These are phyloP conservation scores for Pseudogymnoascus sp. DNA, from an alignment of 2,329 filamentous ascomycete species.

Conservation along the genomic window DNA sequence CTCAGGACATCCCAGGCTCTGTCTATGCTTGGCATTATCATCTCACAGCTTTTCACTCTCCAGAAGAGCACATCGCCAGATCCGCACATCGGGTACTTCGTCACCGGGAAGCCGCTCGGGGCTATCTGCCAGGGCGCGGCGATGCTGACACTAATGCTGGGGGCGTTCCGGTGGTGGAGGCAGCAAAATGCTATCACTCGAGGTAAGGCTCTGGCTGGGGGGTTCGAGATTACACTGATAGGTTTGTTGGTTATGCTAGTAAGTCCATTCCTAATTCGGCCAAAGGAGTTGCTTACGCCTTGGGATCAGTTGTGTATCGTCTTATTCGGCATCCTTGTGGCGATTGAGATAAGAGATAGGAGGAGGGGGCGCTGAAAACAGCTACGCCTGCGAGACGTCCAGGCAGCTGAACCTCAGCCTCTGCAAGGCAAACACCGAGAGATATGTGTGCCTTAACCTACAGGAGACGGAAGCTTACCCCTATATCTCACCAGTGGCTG, in stretches of 20 bases:
- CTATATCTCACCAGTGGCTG: neutral
- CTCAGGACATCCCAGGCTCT: conserved; percentile 62
- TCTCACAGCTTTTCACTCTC: conserved; percentile 60
- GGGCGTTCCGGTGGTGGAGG: conserved; percentile 50
- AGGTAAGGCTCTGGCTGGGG: conserved; percentile 49
- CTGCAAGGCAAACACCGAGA: neutral
- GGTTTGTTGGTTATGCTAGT: conserved; percentile 41
- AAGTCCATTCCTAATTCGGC: conserved; percentile 25
- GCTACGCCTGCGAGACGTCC: neutral
- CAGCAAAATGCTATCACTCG: conserved; percentile 51
- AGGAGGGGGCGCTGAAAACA: neutral
- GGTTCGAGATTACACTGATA: conserved; percentile 48
- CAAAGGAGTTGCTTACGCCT: neutral
- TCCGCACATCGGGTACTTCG: conserved; percentile 46
- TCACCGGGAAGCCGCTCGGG: conserved; percentile 52
- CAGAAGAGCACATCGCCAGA: conserved; percentile 30
- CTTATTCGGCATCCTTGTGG: conserved; percentile 24
- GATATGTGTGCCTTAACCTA: neutral
- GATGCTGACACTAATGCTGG: conserved; percentile 39
- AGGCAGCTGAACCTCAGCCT: neutral
- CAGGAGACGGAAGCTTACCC: neutral
- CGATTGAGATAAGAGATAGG: conserved; percentile 15
- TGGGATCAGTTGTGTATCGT: conserved; percentile 13
- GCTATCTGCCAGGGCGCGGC: conserved; percentile 35
- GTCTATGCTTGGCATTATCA: conserved; percentile 56